Base-by-base conservation (phyloP, 1,284 basidiomycete species). In the Anthracocystis setariae region DNA sequence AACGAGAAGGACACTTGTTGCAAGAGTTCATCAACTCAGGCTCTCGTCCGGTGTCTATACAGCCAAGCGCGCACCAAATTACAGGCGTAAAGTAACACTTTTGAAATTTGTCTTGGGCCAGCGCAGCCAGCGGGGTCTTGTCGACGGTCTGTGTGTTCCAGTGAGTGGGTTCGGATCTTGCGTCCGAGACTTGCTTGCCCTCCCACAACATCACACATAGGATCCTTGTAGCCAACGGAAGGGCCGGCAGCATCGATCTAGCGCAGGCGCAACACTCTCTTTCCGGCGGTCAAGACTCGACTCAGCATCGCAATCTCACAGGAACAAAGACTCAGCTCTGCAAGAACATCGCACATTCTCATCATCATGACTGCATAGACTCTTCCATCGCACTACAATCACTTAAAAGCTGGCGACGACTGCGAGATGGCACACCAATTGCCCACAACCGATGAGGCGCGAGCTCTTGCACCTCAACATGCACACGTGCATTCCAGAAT, bases 211-310 rank as follows among this genome's bases (percentile, higher is more conserved):
- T 42, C 39, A 21, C 20, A 18, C n/a, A 42, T 8, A 39, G 7
- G 10, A 39, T 10, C 9, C 20, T 4, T 39, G 18, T 17, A 29
- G 29, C 29, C 5, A 32, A 25, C 38, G 48, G 48, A 37, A 21
- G 48, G 25, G 3, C 38, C 48, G n/a, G n/a, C n/a, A n/a, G n/a
- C n/a, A n/a, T n/a, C n/a, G 48, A 42, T 24, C 20, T 3, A 29
- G 48, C 38, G 48, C 48, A 50, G 48, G 48, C 48, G 48, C 48
- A 27, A 20, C 27, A 44, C 24, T 8, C 24, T 25, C 40, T 49
- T 25, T 39, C 18, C 37, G 10, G 18, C 12, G 24, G 13, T 8
- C 35, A 37, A 37, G 35, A 15, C 5, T 37, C 35, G 13, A 15
- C 35, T 37, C 35, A 17, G 35, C 35, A 17, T 37, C 35, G 35